Evolutionary conservation across 441 rosid species (phyloP).

Genomic region (Syzygium syzygioides): DNA sequence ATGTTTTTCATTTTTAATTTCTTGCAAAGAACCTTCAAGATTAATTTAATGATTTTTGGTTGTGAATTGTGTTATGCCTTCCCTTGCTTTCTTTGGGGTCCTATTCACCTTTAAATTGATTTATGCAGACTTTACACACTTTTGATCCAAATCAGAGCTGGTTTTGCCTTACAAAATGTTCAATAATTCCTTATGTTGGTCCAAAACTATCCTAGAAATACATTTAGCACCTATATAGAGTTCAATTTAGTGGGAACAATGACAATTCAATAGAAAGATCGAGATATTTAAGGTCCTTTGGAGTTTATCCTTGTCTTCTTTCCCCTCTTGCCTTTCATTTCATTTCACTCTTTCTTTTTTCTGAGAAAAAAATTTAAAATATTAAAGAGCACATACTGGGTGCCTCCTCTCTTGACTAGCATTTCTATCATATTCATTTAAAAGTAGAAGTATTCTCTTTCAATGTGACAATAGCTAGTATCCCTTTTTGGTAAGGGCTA

Average conservation of each 20-base stretch:
- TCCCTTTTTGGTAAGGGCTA: not conserved
- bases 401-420: not conserved
- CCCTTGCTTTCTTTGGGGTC: not conserved
- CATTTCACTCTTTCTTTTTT: not conserved
- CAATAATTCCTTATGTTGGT: not conserved
- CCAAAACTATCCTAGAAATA: not conserved
- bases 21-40: not conserved
- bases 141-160: not conserved
- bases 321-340: not conserved
- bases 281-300: not conserved
- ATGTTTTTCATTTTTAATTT: slow-evolving; percentile 11
- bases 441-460: not conserved
- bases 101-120: not conserved
- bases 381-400: not conserved
- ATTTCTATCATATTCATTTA: not conserved
- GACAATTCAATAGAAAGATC: not conserved
- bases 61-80: not conserved
- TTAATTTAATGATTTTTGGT: not conserved
- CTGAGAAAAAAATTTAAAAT: not conserved
- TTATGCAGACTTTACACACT: not conserved
- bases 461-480: not conserved
- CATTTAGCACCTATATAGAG: not conserved
- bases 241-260: not conserved
- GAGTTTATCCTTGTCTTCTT: not conserved
- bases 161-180: not conserved